These are phyloP conservation scores for Rhynchospora breviuscula DNA, from an alignment of 176 grass and related monocot species.

Conservation along the genomic window DNA sequence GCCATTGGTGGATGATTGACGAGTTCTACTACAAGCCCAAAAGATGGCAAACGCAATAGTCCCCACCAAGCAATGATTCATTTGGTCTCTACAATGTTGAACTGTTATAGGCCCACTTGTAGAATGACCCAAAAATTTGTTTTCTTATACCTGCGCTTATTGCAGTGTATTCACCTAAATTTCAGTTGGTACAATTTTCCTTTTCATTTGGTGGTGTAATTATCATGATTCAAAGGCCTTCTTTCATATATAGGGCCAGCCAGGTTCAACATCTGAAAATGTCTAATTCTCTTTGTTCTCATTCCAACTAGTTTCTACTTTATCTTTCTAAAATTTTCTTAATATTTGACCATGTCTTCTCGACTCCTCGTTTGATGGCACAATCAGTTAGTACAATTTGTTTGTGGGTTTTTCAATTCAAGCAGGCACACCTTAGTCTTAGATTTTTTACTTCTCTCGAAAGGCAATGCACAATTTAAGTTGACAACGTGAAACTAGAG, in stretches of 20 bases:
- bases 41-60: background rate
- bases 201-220: too few species aligned
- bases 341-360: too few species aligned
- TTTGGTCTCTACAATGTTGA: background rate
- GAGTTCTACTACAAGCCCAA: background rate
- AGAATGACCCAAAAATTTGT: background rate
- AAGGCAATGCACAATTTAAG: background rate
- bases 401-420: background rate
- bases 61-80: background rate
- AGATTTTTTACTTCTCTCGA: background rate
- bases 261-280: too few species aligned
- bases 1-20: conserved; percentile 5
- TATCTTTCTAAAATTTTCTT: too few species aligned
- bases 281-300: too few species aligned
- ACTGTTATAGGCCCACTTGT: conserved; percentile 10
- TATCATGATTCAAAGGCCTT: too few species aligned
- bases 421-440: background rate
- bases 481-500: too few species aligned
- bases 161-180: background rate
- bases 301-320: too few species aligned
- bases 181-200: background rate
- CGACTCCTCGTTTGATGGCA: too few species aligned
- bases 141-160: background rate
- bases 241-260: too few species aligned
- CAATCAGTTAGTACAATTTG: background rate